Percentiles rank a stretch among this genome's conserved stretches.
phyloP scores from a whole-genome alignment of 768 basidiomycete species.

The Lactarius hatsudake region DNA sequence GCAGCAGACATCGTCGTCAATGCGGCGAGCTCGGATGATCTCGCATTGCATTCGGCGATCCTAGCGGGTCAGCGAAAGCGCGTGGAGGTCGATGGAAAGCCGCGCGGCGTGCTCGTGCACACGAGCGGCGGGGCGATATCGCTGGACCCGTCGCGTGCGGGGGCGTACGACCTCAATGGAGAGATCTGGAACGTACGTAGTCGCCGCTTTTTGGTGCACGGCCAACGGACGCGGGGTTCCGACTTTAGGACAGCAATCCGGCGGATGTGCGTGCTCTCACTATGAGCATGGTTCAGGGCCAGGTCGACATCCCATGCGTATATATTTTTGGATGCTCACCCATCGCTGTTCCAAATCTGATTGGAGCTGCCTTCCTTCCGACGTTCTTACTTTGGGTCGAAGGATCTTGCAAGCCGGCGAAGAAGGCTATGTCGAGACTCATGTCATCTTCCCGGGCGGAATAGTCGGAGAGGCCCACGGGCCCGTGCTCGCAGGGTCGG shows the following conservation, averaged over 20 bases:
- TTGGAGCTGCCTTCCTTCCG: too few relatives aligned
- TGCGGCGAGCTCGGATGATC: neutral
- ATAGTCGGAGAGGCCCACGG: neutral
- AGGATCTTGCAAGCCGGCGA: constrained; percentile 5
- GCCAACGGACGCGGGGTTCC: neutral
- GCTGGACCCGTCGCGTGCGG: neutral
- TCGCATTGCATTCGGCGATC: neutral
- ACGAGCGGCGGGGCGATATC: neutral
- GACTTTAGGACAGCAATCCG: neutral
- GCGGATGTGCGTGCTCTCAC: neutral
- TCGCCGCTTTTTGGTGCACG: neutral
- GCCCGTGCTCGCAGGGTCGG: neutral
- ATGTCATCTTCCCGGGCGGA: neutral
- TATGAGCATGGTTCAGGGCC: neutral
- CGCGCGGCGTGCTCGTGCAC: neutral
- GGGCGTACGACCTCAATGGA: neutral
- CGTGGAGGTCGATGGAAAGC: neutral
- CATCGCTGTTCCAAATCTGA: neutral
- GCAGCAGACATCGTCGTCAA: neutral
- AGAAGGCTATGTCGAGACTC: neutral
- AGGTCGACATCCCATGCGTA: neutral
- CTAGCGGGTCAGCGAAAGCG: neutral
- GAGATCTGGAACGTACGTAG: neutral
- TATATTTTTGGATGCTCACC: neutral
- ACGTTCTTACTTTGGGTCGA: too few relatives aligned